Conservation (phyloP, 208 protist genomes). For the Trypanosoma congolense region DNA sequence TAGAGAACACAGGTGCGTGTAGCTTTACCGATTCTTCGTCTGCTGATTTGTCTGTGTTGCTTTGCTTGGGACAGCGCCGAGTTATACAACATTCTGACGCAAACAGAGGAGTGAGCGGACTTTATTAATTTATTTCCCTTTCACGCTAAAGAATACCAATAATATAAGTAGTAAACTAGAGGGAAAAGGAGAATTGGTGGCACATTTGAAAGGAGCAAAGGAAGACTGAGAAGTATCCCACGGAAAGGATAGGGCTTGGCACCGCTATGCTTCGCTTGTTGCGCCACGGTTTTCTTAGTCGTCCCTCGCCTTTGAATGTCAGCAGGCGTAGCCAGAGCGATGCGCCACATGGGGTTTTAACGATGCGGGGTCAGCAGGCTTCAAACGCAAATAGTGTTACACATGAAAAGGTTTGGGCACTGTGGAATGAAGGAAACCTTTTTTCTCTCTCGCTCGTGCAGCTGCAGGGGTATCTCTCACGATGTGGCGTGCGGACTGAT, state of each 20-base stretch:
- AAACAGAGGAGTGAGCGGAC: too few relatives aligned
- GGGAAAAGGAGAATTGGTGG: background rate
- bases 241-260: background rate
- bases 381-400: constrained; percentile 19
- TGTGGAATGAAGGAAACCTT: constrained; percentile 91
- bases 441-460: constrained; percentile 82
- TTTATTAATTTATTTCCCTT: too few relatives aligned
- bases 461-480: constrained; percentile 68
- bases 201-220: background rate
- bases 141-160: too few relatives aligned
- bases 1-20: too few relatives aligned
- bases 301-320: background rate
- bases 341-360: constrained; percentile 6
- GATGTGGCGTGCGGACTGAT: constrained; percentile 26
- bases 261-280: constrained; percentile 19
- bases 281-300: constrained; percentile 5
- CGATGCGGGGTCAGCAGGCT: constrained; percentile 6
- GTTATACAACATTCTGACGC: too few relatives aligned
- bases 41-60: too few relatives aligned
- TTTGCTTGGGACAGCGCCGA: too few relatives aligned
- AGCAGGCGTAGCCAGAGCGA: constrained; percentile 10
- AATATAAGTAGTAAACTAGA: too few relatives aligned
- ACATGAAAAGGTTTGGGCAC: constrained; percentile 69
- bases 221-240: too few relatives aligned
- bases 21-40: too few relatives aligned